Base-by-base conservation (phyloP, 2,329 filamentous ascomycete genomes). In the Beauveria sp. region DNA sequence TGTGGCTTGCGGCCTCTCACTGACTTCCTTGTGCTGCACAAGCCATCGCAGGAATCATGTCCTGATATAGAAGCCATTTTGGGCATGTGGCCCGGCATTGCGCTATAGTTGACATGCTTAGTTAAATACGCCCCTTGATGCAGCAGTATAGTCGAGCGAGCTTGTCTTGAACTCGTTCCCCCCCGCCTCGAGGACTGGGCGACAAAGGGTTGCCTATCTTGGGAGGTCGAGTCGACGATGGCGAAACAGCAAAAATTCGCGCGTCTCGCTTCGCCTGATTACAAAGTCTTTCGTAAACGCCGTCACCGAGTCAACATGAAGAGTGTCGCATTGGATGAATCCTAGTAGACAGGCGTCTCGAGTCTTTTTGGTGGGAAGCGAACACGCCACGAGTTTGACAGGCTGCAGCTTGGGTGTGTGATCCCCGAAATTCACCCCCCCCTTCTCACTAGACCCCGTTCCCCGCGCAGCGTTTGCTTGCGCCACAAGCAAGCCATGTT, bases 401-500 rank as follows among this genome's bases (percentile, higher is more conserved):
- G 40, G 14, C 16, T 42, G 24, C 12, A 7, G n/a, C 31, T 31
- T 60, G 49, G 49, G 38, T 53, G 38, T 53, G 24, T 60, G 58
- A 53, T 60, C 49, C 40, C 40, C 49, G 16, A 20, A 46, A 53
- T 58, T 50, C 56, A 48, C 38, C 7, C 28, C 55, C 42, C 22
- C 26, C 28, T 43, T 51, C 9, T 40, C 26, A 46, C 58, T 60
- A 46, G 57, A 53, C 57, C 57, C 56, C 46, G 20, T 59, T 34
- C 48, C 49, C 57, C 57, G 34, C 56, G 49, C 42, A 54, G 42
- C 58, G 58, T 60, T 14, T 54, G 38, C 38, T 60, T 54, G 42
- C 49, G 58, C 49, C 58, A 60, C 58, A 51, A 51, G 26, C 20
- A 53, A 54, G 58, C 58, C 58, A 53, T 53, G 42, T 46, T 52